These are phyloP conservation scores for Dillenia suffruticosa DNA, from an alignment of 164 flowering plant species.

Conservation along the genomic window DNA sequence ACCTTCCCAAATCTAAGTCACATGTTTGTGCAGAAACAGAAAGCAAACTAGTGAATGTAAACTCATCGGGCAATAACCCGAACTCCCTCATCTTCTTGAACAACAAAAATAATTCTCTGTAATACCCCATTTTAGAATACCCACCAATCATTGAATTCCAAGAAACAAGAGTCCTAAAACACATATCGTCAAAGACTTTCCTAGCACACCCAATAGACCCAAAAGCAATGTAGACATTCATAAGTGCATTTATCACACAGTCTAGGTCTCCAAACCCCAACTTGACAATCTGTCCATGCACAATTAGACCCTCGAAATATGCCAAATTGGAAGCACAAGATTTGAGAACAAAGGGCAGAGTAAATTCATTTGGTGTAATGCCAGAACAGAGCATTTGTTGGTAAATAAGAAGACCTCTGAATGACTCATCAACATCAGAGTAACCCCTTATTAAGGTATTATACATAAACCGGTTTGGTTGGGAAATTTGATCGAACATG, in stretches of 20 bases:
- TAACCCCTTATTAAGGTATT: conserved; percentile 44
- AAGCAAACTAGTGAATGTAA: conserved; percentile 43
- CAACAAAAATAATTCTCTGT: conserved; percentile 29
- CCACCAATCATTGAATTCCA: conserved; percentile 62
- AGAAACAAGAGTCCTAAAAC: conserved; percentile 37
- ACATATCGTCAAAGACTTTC: conserved; percentile 37
- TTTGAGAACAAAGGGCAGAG: conserved; percentile 56
- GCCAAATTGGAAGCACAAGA: conserved; percentile 29
- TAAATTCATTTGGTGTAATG: conserved; percentile 38
- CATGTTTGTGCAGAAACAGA: conserved; percentile 35
- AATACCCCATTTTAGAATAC: conserved; percentile 30
- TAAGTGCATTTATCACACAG: conserved; percentile 35
- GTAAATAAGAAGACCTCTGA: conserved; percentile 27
- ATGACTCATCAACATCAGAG: conserved; percentile 18
- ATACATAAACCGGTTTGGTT: conserved; percentile 38
- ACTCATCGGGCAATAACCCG: conserved; percentile 33
- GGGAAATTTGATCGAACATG: conserved; percentile 18
- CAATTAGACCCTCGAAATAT: conserved; percentile 19
- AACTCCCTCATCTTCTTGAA: conserved; percentile 32
- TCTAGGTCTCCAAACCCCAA: conserved; percentile 37
- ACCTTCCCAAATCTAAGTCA: conserved; percentile 28
- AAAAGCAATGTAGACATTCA: conserved; percentile 28
- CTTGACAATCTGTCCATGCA: conserved; percentile 37
- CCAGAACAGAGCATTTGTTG: conserved; percentile 29
- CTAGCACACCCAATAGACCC: conserved; percentile 25